phyloP scores from a whole-genome alignment of 495 filamentous ascomycete genomes.

The Rhypophila decipiens region DNA sequence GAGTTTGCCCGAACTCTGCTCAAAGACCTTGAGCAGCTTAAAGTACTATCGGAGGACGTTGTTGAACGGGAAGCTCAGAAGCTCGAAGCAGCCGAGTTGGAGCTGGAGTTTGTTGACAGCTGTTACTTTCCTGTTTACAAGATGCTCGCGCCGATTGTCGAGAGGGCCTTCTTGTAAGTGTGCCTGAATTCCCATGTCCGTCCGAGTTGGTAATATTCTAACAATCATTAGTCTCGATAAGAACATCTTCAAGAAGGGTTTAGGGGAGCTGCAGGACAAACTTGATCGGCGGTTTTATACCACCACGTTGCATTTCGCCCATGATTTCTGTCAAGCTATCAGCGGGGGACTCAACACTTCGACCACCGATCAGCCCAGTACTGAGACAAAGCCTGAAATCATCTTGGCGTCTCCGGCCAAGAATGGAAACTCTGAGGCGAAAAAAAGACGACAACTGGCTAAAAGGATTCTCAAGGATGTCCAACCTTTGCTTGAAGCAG shows the following conservation, averaged over 20 bases:
- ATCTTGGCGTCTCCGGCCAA: conserved; percentile 25
- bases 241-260: conserved; percentile 59
- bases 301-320: conserved; percentile 64
- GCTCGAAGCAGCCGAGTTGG: conserved; percentile 65
- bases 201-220: too few species aligned
- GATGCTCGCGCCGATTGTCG: conserved; percentile 71
- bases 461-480: conserved; percentile 80
- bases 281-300: conserved; percentile 69
- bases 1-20: conserved; percentile 77
- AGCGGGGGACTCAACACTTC: conserved; percentile 54
- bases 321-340: conserved; percentile 66
- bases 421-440: conserved; percentile 28
- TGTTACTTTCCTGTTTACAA: conserved; percentile 85
- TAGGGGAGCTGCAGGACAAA: conserved; percentile 55
- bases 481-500: conserved; percentile 69
- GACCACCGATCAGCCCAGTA: conserved; percentile 19
- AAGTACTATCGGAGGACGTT: conserved; percentile 58
- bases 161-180: conserved; percentile 65
- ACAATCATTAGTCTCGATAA: conserved; percentile 62
- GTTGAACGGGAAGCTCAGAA: conserved; percentile 69
- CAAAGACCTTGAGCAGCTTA: conserved; percentile 67
- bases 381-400: conserved; percentile 19
- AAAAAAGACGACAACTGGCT: conserved; percentile 56
- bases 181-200: not conserved
- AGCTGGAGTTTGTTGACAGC: conserved; percentile 70